Conservation (phyloP, 2,329 filamentous ascomycete species). For the Calycina herbarum region DNA sequence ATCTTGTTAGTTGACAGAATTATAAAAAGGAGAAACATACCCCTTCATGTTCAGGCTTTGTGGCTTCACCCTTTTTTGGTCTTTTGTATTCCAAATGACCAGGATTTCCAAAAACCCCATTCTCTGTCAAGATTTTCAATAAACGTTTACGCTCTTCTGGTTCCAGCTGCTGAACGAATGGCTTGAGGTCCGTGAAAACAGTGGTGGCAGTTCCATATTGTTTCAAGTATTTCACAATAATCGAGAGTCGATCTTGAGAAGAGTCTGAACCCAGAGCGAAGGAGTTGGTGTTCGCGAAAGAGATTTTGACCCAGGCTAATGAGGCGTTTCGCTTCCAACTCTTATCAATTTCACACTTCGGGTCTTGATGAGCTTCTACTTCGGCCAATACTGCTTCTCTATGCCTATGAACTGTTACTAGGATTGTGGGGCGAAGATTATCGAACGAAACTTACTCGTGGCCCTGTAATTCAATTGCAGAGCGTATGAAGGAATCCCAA, state of each 20-base stretch:
- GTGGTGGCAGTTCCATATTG: constrained; percentile 34
- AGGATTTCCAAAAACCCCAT: constrained; percentile 13
- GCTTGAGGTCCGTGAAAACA: constrained; percentile 36
- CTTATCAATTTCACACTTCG: constrained; percentile 35
- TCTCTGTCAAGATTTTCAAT: constrained; percentile 17
- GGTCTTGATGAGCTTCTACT: constrained; percentile 35
- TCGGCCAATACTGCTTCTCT: constrained; percentile 28
- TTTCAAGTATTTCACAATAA: constrained; percentile 33
- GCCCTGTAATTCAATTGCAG: constrained; percentile 28
- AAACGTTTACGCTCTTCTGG: constrained; percentile 25
- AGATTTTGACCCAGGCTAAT: constrained; percentile 32
- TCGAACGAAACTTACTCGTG: constrained; percentile 27
- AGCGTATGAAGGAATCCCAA: constrained; percentile 35
- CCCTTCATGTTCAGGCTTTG: constrained; percentile 7
- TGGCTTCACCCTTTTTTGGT: not conserved
- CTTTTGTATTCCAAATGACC: constrained; percentile 4
- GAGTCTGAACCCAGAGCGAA: constrained; percentile 12
- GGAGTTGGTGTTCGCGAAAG: constrained; percentile 23
- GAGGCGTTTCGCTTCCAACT: constrained; percentile 39
- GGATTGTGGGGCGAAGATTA: not conserved
- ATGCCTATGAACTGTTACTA: constrained; percentile 20
- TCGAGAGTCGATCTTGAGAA: constrained; percentile 17
- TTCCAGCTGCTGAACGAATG: constrained; percentile 28
- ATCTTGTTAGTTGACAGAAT: too few relatives aligned
- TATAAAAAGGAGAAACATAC: not conserved